Evolutionary conservation across 768 basidiomycete species (phyloP), one percentile per base, ranked within the genome.

Genomic region (Cantharellus cinnabarinus): DNA sequence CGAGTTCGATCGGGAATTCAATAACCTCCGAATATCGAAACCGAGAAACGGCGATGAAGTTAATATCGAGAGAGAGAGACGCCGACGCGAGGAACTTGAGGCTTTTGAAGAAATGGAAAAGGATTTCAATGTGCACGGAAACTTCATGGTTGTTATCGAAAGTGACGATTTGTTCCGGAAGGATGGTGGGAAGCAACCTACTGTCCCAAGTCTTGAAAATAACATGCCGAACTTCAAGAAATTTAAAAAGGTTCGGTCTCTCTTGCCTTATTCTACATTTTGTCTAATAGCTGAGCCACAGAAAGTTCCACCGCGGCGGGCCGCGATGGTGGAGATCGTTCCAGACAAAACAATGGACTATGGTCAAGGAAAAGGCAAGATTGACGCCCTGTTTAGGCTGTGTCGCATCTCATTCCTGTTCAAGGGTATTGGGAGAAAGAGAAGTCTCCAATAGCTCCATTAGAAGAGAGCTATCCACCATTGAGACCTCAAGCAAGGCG

Each of bases 1-100:
- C 64, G 72, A 73, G 3, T 85, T 85, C 61, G 85, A 88, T 68
- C 75, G 81, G 15, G 85, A 88, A 59, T 88, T 88, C 65, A 85
- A 86, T 66, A 78, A 81, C 50, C 71, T 88, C 59, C 79, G 77
- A 64, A 83, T 88, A 53, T 75, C 80, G 4, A 10, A 10, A 10
- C 44, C 44, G 10, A 48, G 29, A 82, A 79, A 65, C 3, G 41
- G 34, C 35, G 5, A 10, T 10, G 44, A 29, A 48, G 44, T 29
- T 1, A 29, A 48, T 48, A 10, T 48, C 10, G 52, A 14, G 34
- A 14, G 69, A 58, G 68, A 65, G 2, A 73, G 74, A 38, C 75
- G 79, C 20, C 71, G 70, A 38, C 76, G 76, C 48, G 69, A 76
- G 44, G 73, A 76, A 51, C 83, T 80, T 81, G 74, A 71, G 2